These are phyloP conservation scores for Pogostemon cablin DNA, from an alignment of 257 asterid genomes.

Conservation along the genomic window DNA sequence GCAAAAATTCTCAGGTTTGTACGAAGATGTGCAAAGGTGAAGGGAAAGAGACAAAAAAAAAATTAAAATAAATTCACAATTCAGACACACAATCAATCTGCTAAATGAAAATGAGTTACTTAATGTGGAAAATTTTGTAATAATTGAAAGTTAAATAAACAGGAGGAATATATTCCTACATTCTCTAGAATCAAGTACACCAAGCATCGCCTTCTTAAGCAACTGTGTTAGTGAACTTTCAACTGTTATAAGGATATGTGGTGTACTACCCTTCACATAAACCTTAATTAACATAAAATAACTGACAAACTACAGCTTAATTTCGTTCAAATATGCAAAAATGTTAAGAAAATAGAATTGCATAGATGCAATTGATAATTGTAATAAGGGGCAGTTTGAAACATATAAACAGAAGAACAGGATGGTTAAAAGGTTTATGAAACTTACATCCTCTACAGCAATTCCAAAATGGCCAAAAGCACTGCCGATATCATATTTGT, in stretches of 20 bases:
- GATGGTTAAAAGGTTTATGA: slow-evolving; percentile 27
- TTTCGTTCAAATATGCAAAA: not conserved
- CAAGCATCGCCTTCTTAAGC: slow-evolving; percentile 9
- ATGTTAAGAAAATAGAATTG: not conserved
- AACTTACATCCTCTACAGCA: slow-evolving; percentile 97
- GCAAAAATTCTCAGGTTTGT: not conserved
- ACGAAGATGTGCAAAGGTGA: not conserved
- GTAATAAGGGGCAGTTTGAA: not conserved
- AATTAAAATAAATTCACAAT: slow-evolving; percentile 1
- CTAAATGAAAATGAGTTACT: not conserved
- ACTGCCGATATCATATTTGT: slow-evolving; percentile 84
- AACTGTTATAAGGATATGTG: not conserved
- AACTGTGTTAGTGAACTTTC: not conserved
- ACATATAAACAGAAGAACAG: not conserved
- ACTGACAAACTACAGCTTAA: not conserved
- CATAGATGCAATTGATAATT: slow-evolving; percentile 23
- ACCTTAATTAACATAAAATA: not conserved
- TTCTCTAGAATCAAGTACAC: slow-evolving; percentile 15
- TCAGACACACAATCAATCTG: not conserved
- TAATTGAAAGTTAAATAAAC: slow-evolving; percentile 6
- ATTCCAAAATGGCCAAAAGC: slow-evolving; percentile 97
- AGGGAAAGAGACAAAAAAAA: not conserved
- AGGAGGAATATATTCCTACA: not conserved
- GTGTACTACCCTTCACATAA: not conserved
- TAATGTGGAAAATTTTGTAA: not conserved